A percentile compares a stretch with the other conserved stretches of the same genome.
Conservation (phyloP, 2,329 filamentous ascomycete species). For the Exophiala calicioides region DNA sequence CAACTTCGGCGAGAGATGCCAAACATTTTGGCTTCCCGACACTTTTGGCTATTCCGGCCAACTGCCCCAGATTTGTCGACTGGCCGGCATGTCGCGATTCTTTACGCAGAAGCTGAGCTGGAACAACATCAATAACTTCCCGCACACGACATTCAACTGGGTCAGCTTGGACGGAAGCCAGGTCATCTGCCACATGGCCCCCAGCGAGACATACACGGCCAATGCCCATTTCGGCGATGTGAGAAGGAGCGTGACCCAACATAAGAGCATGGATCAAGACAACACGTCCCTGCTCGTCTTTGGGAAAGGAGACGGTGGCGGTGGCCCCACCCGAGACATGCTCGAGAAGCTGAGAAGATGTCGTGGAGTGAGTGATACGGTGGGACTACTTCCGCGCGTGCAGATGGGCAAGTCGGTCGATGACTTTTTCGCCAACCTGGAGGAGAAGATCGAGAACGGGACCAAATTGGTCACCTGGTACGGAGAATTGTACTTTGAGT, state of each 20-base stretch:
- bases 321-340: constrained; percentile 90
- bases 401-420: constrained; percentile 89
- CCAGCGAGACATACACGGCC: constrained; percentile 91
- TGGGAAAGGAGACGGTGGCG: constrained; percentile 94
- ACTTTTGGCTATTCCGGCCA: constrained; percentile 98
- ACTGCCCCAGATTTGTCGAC: constrained; percentile 85
- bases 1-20: constrained; percentile 82
- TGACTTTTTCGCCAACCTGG: constrained; percentile 85
- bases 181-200: constrained; percentile 96
- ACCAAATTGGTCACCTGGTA: constrained; percentile 91
- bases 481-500: constrained; percentile 95
- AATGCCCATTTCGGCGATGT: constrained; percentile 94
- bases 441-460: constrained; percentile 69
- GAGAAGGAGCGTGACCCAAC: constrained; percentile 81
- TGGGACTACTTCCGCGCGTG: constrained; percentile 79
- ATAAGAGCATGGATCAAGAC: constrained; percentile 95
- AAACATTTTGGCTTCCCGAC: constrained; percentile 96
- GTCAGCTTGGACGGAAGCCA: constrained; percentile 93
- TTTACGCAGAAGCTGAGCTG: constrained; percentile 98
- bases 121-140: constrained; percentile 99
- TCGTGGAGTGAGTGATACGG: constrained; percentile 85
- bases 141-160: constrained; percentile 99
- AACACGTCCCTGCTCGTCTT: constrained; percentile 88
- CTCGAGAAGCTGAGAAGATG: constrained; percentile 92
- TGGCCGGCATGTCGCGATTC: constrained; percentile 95